Percentiles rank a stretch among this genome's conserved stretches.
phyloP scores from a whole-genome alignment of 1,284 basidiomycete genomes.

The Ceratobasidium sp. region DNA sequence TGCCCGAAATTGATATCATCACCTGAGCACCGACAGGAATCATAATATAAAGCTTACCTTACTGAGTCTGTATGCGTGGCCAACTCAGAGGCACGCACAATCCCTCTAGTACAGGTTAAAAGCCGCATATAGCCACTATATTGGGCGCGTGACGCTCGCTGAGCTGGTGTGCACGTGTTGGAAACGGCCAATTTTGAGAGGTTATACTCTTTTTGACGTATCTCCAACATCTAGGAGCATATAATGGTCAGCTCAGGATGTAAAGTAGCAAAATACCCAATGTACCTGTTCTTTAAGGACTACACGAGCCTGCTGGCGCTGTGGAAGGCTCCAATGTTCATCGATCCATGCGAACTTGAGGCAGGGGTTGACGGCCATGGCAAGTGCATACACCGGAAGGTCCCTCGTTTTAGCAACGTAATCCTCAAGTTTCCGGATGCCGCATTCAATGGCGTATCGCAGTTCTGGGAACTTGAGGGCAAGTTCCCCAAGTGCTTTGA shows the following conservation, averaged over 20 bases:
- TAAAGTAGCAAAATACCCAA: not conserved
- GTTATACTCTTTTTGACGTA: not conserved
- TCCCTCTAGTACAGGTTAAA: not conserved
- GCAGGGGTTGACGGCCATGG: slow-evolving; percentile 32
- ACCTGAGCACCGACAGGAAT: not conserved
- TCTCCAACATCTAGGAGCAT: slow-evolving; percentile 4
- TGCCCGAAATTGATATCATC: not conserved
- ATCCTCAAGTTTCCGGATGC: slow-evolving; percentile 3
- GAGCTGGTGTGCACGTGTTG: not conserved
- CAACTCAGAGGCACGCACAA: not conserved
- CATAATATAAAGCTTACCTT: not conserved
- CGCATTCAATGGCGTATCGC: slow-evolving; percentile 4
- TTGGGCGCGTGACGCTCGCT: slow-evolving; percentile 6
- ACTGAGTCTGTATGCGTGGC: not conserved
- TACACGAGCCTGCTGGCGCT: not conserved
- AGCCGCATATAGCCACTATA: slow-evolving; percentile 18
- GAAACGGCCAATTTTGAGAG: not conserved
- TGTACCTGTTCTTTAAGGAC: not conserved
- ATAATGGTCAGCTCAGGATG: not conserved
- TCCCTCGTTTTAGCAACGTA: slow-evolving; percentile 13
- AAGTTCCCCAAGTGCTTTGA: slow-evolving; percentile 8
- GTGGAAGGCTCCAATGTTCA: slow-evolving; percentile 7
- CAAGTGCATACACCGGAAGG: slow-evolving; percentile 2
- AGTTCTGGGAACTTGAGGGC: slow-evolving; percentile 8
- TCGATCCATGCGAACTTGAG: slow-evolving; percentile 33